These are phyloP conservation scores for Suhomyces choctaworum DNA, from an alignment of 1,139 yeast species.

Conservation along the genomic window DNA sequence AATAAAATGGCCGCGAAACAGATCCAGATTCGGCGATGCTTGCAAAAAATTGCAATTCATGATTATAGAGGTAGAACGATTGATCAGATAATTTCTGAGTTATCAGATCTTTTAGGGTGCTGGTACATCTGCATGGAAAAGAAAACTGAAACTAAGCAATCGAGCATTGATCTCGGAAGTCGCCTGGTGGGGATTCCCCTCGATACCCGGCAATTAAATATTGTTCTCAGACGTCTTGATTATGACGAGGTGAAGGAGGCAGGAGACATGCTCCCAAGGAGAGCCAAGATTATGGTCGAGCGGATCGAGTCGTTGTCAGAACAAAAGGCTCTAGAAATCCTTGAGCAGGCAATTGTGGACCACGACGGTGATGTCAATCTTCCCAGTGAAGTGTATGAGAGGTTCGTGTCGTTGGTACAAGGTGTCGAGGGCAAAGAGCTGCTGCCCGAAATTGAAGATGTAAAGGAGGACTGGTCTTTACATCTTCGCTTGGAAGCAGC, in stretches of 20 bases:
- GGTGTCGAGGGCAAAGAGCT: no score
- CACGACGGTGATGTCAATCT: constrained; percentile 27
- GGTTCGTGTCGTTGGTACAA: neutral
- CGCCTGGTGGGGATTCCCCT: constrained; percentile 1
- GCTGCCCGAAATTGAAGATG: no score
- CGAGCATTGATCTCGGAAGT: neutral
- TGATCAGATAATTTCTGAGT: no score
- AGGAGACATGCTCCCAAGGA: constrained; percentile 34
- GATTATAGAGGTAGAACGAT: no score
- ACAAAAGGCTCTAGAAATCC: constrained; percentile 21
- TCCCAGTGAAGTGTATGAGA: constrained; percentile 1
- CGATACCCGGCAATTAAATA: constrained; percentile 26
- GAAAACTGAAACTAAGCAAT: neutral
- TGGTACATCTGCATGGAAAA: no score
- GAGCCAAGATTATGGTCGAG: constrained; percentile 24
- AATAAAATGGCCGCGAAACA: no score
- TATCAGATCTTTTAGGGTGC: no score
- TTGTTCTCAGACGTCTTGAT: constrained; percentile 29
- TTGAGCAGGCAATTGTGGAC: constrained; percentile 19
- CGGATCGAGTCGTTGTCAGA: constrained; percentile 20
- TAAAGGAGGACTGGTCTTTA: constrained; percentile 16
- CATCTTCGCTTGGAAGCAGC: constrained; percentile 21
- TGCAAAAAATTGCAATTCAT: no score
- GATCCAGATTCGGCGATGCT: no score
- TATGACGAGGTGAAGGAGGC: constrained; percentile 26